These are phyloP conservation scores for Chalciporus chontae DNA, from an alignment of 768 basidiomycete species.

Conservation along the genomic window DNA sequence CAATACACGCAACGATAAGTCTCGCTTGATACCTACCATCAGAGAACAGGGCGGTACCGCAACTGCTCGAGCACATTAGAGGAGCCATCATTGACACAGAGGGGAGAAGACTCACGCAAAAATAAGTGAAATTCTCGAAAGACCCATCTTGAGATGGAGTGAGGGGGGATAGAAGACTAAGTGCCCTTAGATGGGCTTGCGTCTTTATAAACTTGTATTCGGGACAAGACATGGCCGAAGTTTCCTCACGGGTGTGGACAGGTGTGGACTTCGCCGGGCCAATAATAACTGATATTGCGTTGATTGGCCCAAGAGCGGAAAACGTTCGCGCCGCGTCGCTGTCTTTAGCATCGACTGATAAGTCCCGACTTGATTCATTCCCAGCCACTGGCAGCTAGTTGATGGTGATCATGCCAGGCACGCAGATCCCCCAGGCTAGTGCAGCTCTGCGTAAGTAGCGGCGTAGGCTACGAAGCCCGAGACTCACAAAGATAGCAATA, in stretches of 20 bases:
- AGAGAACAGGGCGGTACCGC: slow-evolving; percentile 85
- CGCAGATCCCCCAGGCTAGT: too few relatives aligned
- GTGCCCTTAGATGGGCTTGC: background rate
- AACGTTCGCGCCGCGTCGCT: slow-evolving; percentile 21
- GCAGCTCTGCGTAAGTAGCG: too few relatives aligned
- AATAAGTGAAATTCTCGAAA: slow-evolving; percentile 70
- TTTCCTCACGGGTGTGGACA: background rate
- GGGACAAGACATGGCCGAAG: background rate
- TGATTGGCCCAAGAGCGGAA: slow-evolving; percentile 11
- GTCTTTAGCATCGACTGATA: background rate
- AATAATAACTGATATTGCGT: background rate
- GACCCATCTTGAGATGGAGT: slow-evolving; percentile 13
- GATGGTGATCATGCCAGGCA: too few relatives aligned
- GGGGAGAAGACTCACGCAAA: slow-evolving; percentile 58
- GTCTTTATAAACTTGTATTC: slow-evolving; percentile 11
- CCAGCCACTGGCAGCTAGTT: background rate
- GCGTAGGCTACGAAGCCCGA: too few relatives aligned
- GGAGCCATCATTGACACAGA: background rate
- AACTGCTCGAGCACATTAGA: slow-evolving; percentile 39
- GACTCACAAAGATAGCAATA: too few relatives aligned
- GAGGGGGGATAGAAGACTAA: background rate
- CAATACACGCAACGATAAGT: background rate
- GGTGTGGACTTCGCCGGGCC: background rate
- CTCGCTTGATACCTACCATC: slow-evolving; percentile 49
- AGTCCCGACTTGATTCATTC: background rate